Base-by-base conservation (phyloP, 805 yeast species). In the Pichia insulana region DNA sequence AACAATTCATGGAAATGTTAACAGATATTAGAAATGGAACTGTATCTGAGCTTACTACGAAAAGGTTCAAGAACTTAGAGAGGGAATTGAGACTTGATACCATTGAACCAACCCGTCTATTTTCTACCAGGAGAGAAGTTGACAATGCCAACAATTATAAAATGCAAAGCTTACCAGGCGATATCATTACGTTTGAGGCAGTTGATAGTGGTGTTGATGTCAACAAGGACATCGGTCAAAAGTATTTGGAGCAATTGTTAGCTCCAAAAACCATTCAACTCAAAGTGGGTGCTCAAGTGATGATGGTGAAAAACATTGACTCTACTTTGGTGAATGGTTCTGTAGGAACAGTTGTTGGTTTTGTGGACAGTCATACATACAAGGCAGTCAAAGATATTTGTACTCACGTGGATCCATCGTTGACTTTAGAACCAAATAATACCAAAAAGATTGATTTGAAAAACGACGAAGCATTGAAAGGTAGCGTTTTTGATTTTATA, bases 231-330 rank as follows among this genome's bases (percentile, higher is more conserved):
- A 61, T 65, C 19, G 64, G 73, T 36, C 67, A 67, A 38, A 66
- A 62, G 40, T 53, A 80, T 19, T 58, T 80, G 11, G 65, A 69
- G 18, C 75, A 77, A 50, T 78, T 82, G 48, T 59, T 83, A 52
- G 83, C 88, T 2, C 84, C 86, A 2, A 64, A 68, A 30, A 62
- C 61, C 30, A 56, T 84, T 12, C 65, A 65, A 7, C 62, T 84
- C 52, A 84, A 83, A 53, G 71, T 71, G 42, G 82, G 82, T 36
- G 86, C 90, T 0, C 92, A 83, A 60, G 94, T 84, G 1, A 83
- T 84, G 90, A 76, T 83, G 69, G 70, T 83, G 37, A 83, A 83
- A 55, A 84, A 84, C 54, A 69, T 79, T 43, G 90, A 82, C 55
- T 80, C 74, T 25, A 70, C 77, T 0, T 64, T 84, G 37, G 92